Conservation (phyloP, 1,284 basidiomycete species). For the Coniferiporia weirii region DNA sequence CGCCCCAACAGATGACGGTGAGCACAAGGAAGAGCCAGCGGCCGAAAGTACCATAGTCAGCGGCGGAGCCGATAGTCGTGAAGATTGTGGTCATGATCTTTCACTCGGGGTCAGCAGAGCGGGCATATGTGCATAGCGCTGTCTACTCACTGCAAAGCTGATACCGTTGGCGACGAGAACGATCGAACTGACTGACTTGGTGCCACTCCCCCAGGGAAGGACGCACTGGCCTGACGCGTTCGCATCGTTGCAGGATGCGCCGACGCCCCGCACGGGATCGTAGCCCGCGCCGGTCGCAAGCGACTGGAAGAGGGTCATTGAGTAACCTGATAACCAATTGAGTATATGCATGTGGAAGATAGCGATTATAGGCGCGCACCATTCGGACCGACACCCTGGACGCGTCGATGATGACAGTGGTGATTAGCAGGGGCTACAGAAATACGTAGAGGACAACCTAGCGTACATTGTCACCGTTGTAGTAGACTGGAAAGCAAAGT, state of each 20-base stretch:
- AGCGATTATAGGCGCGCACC: constrained; percentile 10
- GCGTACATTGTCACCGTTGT: constrained; percentile 23
- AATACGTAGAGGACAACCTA: background rate
- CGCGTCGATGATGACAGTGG: background rate
- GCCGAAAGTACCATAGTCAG: constrained; percentile 77
- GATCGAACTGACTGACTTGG: constrained; percentile 66
- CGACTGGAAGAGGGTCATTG: constrained; percentile 69
- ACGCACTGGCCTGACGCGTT: constrained; percentile 65
- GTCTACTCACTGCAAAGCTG: constrained; percentile 58
- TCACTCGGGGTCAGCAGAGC: background rate
- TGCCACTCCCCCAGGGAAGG: constrained; percentile 65
- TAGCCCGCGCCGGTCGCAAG: constrained; percentile 64
- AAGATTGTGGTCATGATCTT: constrained; percentile 76
- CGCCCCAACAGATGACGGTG: constrained; percentile 74
- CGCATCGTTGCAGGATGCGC: constrained; percentile 52
- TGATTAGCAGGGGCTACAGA: background rate
- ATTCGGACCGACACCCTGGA: constrained; percentile 24
- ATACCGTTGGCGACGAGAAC: constrained; percentile 72
- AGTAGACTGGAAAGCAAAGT: constrained; percentile 19
- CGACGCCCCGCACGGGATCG: constrained; percentile 60
- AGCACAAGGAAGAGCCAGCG: constrained; percentile 69
- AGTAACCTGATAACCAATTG: constrained; percentile 36
- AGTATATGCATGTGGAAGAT: background rate
- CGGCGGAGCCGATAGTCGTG: constrained; percentile 76
- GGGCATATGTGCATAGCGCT: constrained; percentile 10